Percentiles rank a stretch among this genome's conserved stretches.
Conservation (phyloP, 2,329 filamentous ascomycete species). For the Simplicillium sp. region DNA sequence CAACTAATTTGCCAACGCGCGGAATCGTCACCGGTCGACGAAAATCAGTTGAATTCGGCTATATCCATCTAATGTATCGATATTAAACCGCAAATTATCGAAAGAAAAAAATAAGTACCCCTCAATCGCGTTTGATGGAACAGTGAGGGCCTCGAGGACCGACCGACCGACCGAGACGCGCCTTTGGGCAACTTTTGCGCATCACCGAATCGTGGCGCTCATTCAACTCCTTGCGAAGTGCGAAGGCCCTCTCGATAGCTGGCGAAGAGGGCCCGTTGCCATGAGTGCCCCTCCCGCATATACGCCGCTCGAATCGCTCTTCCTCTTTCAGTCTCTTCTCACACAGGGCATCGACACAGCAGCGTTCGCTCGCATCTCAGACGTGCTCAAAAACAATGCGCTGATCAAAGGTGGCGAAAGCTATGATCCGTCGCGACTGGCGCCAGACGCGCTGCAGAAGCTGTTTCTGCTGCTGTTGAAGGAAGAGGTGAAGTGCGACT, state of each 20-base stretch:
- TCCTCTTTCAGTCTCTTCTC: constrained; percentile 73
- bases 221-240: constrained; percentile 42
- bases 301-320: constrained; percentile 76
- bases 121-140: neutral
- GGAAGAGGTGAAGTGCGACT: constrained; percentile 56
- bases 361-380: constrained; percentile 64
- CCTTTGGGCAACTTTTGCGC: neutral
- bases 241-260: constrained; percentile 44
- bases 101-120: neutral
- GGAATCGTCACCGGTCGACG: no score
- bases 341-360: constrained; percentile 54
- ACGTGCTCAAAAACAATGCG: constrained; percentile 62
- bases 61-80: no score
- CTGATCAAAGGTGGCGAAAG: constrained; percentile 59
- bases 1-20: no score
- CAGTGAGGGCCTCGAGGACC: neutral
- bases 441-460: constrained; percentile 66
- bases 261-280: constrained; percentile 44
- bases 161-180: neutral
- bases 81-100: neutral
- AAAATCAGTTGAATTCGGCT: no score
- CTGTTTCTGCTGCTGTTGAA: constrained; percentile 69
- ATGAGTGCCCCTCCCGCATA: constrained; percentile 55
- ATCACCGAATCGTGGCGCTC: constrained; percentile 37
- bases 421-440: constrained; percentile 68